Evolutionary conservation across 1,139 yeast species (phyloP).

Genomic region (Meyerozyma smithsonii): DNA sequence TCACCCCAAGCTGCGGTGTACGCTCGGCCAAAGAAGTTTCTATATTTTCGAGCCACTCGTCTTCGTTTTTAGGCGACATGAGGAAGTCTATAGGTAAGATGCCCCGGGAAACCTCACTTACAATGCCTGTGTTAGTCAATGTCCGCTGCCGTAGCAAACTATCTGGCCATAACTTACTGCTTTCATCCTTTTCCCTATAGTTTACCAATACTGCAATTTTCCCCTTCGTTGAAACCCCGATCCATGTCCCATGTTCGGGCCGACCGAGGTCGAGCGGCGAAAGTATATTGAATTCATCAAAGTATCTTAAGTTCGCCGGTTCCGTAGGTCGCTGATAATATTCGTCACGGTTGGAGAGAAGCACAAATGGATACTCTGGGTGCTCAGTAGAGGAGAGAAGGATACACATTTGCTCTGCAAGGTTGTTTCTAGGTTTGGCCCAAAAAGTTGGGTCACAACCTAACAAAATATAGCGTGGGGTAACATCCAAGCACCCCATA

Average conservation of each 20-base stretch:
- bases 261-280: constrained; percentile 77
- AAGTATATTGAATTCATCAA: constrained; percentile 37
- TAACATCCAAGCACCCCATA: not conserved
- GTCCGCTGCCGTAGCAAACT: too few species aligned
- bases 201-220: constrained; percentile 74
- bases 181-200: constrained; percentile 43
- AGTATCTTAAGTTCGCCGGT: constrained; percentile 47
- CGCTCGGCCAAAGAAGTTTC: constrained; percentile 20
- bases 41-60: constrained; percentile 44
- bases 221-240: constrained; percentile 64
- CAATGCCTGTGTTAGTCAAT: constrained; percentile 14
- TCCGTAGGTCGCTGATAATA: constrained; percentile 69
- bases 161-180: too few species aligned
- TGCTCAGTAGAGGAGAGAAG: constrained; percentile 55
- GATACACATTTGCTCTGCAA: constrained; percentile 52
- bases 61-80: constrained; percentile 28
- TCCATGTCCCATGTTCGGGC: constrained; percentile 86
- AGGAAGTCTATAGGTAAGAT: constrained; percentile 59
- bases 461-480: not conserved
- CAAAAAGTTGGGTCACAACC: not conserved
- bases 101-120: constrained; percentile 65
- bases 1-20: constrained; percentile 10
- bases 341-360: constrained; percentile 85
- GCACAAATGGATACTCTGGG: constrained; percentile 62
- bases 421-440: not conserved